Percentiles rank a stretch among this genome's conserved stretches.
These are phyloP conservation scores for Trametes versicolor DNA, from an alignment of 1,284 basidiomycete species.

Conservation along the genomic window DNA sequence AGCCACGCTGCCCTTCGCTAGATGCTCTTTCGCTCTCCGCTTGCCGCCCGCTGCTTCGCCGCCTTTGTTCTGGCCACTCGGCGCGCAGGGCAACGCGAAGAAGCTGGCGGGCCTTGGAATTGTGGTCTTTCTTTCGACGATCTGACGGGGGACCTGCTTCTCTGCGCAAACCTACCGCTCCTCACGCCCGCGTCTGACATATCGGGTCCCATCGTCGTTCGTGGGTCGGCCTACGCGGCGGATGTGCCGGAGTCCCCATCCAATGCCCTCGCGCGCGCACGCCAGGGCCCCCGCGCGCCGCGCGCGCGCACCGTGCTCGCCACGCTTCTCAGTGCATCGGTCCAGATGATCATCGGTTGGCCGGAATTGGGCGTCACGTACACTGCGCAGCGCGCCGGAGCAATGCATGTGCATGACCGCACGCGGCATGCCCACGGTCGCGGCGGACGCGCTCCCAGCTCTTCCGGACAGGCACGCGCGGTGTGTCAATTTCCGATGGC, in stretches of 20 bases:
- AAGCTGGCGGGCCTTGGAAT: neutral
- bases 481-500: neutral
- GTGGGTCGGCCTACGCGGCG: conserved; percentile 2
- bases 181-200: conserved; percentile 3
- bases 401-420: conserved; percentile 2
- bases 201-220: conserved; percentile 23
- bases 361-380: conserved; percentile 4
- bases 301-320: neutral
- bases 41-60: conserved; percentile 17
- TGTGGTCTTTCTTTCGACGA: conserved; percentile 6
- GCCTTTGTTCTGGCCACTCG: conserved; percentile 19
- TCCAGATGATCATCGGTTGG: conserved; percentile 7
- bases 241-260: neutral
- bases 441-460: neutral
- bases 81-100: conserved; percentile 9
- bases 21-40: conserved; percentile 16
- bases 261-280: conserved; percentile 9
- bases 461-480: neutral
- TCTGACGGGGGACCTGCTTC: neutral
- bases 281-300: conserved; percentile 4
- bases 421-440: neutral
- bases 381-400: neutral
- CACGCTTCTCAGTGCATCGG: neutral
- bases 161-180: conserved; percentile 19
- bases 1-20: neutral